phyloP scores from a whole-genome alignment of 345 rosid genomes.

The Heritiera fomes region DNA sequence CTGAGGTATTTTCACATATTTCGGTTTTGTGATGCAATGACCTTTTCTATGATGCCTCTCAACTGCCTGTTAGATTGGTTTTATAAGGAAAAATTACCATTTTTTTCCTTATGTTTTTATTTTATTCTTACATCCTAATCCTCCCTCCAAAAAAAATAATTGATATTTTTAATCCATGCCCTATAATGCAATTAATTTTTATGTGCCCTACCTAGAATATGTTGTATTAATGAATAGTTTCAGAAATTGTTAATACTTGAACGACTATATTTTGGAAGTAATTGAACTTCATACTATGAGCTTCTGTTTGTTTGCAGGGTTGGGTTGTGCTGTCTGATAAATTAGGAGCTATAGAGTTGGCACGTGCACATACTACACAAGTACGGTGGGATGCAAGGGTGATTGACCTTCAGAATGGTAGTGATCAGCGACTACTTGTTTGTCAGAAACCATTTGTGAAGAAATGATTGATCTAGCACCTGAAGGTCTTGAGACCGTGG shows the following conservation, averaged over 20 bases:
- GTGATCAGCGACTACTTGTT: conserved; percentile 92
- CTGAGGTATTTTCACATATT: conserved; percentile 63
- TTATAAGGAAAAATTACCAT: neutral
- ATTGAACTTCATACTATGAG: neutral
- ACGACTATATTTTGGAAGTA: neutral
- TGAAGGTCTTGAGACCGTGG: conserved; percentile 20
- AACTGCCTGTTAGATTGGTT: neutral
- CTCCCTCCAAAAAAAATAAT: neutral
- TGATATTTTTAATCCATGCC: neutral
- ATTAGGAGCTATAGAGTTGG: conserved; percentile 75
- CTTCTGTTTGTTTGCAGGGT: conserved; percentile 52
- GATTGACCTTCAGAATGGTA: conserved; percentile 91
- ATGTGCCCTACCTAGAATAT: neutral
- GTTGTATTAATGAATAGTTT: neutral
- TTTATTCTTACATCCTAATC: neutral
- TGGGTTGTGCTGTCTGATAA: conserved; percentile 87
- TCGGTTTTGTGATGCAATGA: no score
- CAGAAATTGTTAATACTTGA: conserved; percentile 4
- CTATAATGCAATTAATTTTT: conserved; percentile 2
- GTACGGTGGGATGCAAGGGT: conserved; percentile 99
- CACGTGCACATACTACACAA: conserved; percentile 69
- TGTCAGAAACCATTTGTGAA: conserved; percentile 88
- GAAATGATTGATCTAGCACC: conserved; percentile 51
- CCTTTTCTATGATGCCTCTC: neutral
- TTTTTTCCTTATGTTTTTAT: neutral